Conservation (phyloP, 2,329 filamentous ascomycete species). For the Fusarium globosum region DNA sequence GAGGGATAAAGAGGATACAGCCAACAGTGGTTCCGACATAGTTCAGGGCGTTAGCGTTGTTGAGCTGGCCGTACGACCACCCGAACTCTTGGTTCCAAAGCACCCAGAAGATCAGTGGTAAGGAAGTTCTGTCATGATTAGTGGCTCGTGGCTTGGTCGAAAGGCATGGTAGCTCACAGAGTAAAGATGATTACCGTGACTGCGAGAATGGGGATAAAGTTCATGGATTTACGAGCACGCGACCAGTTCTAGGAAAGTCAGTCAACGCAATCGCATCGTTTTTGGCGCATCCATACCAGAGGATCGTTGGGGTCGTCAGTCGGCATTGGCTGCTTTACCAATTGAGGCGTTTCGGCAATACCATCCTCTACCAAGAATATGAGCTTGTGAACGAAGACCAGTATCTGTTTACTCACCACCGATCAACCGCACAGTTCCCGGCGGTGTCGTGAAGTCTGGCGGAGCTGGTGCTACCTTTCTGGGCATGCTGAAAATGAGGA, state of each 20-base stretch:
- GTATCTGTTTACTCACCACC: neutral
- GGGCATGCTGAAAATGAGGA: neutral
- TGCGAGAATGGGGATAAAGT: neutral
- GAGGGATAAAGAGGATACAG: constrained; percentile 47
- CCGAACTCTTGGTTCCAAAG: constrained; percentile 44
- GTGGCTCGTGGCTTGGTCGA: rapidly evolving
- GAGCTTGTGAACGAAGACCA: neutral
- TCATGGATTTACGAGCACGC: neutral
- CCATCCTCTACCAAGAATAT: neutral
- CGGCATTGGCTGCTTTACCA: neutral
- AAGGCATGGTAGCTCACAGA: neutral
- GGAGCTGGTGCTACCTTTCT: neutral
- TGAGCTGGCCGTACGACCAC: constrained; percentile 39
- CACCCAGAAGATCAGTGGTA: constrained; percentile 45
- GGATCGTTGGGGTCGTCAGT: neutral
- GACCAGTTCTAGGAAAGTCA: neutral
- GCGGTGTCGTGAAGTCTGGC: neutral
- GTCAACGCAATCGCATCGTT: neutral
- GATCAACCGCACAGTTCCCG: neutral
- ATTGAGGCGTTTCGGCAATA: neutral
- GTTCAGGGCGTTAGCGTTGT: constrained; percentile 38
- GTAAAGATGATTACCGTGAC: neutral
- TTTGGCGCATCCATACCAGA: neutral
- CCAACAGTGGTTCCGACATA: constrained; percentile 45
- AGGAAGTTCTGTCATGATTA: constrained; percentile 18